Conservation (phyloP, 768 basidiomycete species). For the Naganishia randhawae region DNA sequence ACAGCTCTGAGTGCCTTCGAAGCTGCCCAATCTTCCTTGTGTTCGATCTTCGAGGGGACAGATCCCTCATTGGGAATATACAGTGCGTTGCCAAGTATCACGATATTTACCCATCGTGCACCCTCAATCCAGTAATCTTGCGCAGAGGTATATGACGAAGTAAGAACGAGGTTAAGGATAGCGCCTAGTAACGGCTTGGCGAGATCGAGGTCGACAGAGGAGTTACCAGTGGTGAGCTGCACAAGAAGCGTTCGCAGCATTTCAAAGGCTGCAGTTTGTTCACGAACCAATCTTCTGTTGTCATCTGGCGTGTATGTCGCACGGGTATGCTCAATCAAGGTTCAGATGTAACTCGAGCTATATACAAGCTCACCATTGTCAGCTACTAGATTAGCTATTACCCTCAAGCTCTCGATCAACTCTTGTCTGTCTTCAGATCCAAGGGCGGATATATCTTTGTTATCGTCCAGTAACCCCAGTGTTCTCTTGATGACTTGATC, state of each 20-base stretch:
- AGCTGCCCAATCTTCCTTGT: not conserved
- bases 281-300: not conserved
- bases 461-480: not conserved
- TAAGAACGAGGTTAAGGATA: slow-evolving; percentile 5
- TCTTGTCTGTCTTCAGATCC: not conserved
- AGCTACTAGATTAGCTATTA: slow-evolving; percentile 1
- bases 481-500: not conserved
- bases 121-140: not conserved
- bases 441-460: not conserved
- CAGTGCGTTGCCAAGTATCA: not conserved
- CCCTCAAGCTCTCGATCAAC: not conserved
- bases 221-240: not conserved
- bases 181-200: not conserved
- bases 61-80: not conserved
- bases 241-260: not conserved
- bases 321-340: not conserved
- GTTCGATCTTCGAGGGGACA: too few species aligned
- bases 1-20: not conserved
- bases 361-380: slow-evolving; percentile 10
- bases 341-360: not conserved
- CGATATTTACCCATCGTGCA: not conserved
- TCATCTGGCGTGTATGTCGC: not conserved
- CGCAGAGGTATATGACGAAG: not conserved
- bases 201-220: not conserved
- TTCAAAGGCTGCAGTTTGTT: not conserved